A percentile compares a stretch with the other conserved stretches of the same genome.
phyloP scores from a whole-genome alignment of 192 early-diverging fungal species.

The Ambispora gerdemannii region DNA sequence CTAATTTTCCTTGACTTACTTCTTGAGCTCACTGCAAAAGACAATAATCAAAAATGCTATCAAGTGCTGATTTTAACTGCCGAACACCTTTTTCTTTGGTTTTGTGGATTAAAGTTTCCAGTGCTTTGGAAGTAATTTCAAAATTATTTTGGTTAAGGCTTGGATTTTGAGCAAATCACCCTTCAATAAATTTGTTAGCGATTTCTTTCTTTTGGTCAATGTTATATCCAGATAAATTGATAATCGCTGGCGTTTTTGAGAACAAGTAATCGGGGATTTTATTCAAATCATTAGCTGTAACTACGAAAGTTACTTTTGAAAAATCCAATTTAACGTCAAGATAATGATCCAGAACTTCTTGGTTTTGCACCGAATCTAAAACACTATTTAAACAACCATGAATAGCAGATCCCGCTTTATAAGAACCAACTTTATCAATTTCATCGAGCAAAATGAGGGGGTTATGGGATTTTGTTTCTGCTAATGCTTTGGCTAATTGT shows the following conservation, averaged over 20 bases:
- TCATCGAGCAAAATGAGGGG: slow-evolving; percentile 4
- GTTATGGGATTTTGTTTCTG: background rate
- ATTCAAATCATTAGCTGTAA: background rate
- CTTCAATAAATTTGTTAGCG: slow-evolving; percentile 18
- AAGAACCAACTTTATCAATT: slow-evolving; percentile 23
- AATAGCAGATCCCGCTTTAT: too few relatives aligned
- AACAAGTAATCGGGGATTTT: background rate
- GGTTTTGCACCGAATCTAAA: background rate
- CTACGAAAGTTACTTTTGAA: slow-evolving; percentile 1
- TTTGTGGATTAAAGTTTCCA: slow-evolving; percentile 8
- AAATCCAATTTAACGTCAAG: slow-evolving; percentile 5
- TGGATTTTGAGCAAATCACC: background rate
- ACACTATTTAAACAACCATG: background rate
- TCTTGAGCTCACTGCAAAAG: slow-evolving; percentile 1
- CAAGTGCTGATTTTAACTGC: slow-evolving; percentile 8
- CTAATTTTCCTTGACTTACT: background rate
- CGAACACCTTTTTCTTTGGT: slow-evolving; percentile 14
- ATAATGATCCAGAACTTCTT: background rate
- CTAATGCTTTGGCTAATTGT: background rate
- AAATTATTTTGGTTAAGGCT: slow-evolving; percentile 16
- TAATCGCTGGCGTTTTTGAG: background rate
- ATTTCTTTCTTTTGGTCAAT: slow-evolving; percentile 14
- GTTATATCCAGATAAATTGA: background rate
- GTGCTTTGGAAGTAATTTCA: background rate
- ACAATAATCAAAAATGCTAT: slow-evolving; percentile 20